Percentiles rank a stretch among this genome's conserved stretches.
Conservation (phyloP, 2,329 filamentous ascomycete species). For the Geosmithia flava region DNA sequence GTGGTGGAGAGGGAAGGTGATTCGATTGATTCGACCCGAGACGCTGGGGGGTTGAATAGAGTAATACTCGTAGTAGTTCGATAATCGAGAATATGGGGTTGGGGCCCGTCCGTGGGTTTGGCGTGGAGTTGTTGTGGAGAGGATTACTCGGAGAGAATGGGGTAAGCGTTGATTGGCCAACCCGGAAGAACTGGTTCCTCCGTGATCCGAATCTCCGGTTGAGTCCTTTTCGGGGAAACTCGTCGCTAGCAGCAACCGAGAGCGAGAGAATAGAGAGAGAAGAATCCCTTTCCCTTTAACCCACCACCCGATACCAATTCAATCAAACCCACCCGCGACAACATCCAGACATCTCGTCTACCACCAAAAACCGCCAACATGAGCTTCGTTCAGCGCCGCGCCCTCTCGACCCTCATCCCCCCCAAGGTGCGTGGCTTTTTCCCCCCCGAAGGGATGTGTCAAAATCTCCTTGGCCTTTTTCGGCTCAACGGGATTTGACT, state of each 20-base stretch:
- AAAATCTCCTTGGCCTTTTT: conserved; percentile 2
- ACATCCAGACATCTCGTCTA: conserved; percentile 9
- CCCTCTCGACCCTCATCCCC: conserved; percentile 95
- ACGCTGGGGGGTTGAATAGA: no score
- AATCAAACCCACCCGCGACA: no score
- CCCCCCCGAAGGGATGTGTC: neutral
- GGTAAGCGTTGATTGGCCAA: conserved; percentile 25
- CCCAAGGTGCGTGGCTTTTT: conserved; percentile 63
- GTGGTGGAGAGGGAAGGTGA: neutral
- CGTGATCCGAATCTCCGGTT: neutral
- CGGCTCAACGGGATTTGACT: neutral
- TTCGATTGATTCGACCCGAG: neutral
- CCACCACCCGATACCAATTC: conserved; percentile 6
- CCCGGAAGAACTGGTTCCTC: conserved; percentile 28
- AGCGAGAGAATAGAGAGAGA: neutral
- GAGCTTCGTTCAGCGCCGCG: conserved; percentile 85
- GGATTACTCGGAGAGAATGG: conserved; percentile 8
- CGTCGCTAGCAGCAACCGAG: conserved; percentile 9
- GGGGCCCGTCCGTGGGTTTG: no score
- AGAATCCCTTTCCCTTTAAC: conserved; percentile 7
- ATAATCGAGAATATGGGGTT: neutral
- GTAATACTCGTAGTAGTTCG: neutral
- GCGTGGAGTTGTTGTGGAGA: neutral
- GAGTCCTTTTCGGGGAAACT: conserved; percentile 15
- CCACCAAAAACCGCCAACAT: conserved; percentile 44